A percentile compares a stretch with the other conserved stretches of the same genome.
Evolutionary conservation across 192 early-diverging fungal species (phyloP).

Genomic region (Coemansia sp.): DNA sequence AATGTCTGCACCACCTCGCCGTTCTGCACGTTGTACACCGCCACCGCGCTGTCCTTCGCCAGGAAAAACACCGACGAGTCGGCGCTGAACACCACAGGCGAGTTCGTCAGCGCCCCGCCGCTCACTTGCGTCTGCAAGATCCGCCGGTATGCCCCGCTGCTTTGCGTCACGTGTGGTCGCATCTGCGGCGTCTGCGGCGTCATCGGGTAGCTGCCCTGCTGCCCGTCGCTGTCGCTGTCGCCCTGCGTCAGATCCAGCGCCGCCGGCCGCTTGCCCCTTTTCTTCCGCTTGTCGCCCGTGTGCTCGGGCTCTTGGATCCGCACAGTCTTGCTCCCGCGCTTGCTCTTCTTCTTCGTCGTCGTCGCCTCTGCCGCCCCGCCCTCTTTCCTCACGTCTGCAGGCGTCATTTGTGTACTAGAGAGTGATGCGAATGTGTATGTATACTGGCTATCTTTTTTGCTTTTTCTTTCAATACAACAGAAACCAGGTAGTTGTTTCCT

Average conservation of each 20-base stretch:
- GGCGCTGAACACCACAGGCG: slow-evolving; percentile 40
- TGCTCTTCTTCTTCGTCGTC: background rate
- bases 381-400: too few relatives aligned
- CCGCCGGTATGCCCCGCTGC: slow-evolving; percentile 20
- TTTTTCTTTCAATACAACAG: background rate
- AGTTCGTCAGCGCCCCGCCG: slow-evolving; percentile 38
- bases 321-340: background rate
- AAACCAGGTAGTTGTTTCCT: background rate
- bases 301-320: background rate
- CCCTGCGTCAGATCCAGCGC: slow-evolving; percentile 13
- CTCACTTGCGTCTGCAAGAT: slow-evolving; percentile 38
- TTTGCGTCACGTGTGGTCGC: slow-evolving; percentile 18
- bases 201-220: slow-evolving; percentile 7
- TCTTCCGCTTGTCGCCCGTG: background rate
- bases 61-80: slow-evolving; percentile 48
- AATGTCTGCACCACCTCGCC: slow-evolving; percentile 51
- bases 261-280: slow-evolving; percentile 12
- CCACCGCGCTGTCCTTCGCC: slow-evolving; percentile 44
- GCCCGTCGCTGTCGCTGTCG: slow-evolving; percentile 3
- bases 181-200: slow-evolving; percentile 27
- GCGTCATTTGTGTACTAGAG: too few relatives aligned
- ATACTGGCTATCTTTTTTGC: background rate
- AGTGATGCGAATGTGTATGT: too few relatives aligned
- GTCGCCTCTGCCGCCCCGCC: background rate
- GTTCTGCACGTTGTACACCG: slow-evolving; percentile 47